These are phyloP conservation scores for Tolypocladium sp. DNA, from an alignment of 2,329 filamentous ascomycete genomes.

Conservation along the genomic window DNA sequence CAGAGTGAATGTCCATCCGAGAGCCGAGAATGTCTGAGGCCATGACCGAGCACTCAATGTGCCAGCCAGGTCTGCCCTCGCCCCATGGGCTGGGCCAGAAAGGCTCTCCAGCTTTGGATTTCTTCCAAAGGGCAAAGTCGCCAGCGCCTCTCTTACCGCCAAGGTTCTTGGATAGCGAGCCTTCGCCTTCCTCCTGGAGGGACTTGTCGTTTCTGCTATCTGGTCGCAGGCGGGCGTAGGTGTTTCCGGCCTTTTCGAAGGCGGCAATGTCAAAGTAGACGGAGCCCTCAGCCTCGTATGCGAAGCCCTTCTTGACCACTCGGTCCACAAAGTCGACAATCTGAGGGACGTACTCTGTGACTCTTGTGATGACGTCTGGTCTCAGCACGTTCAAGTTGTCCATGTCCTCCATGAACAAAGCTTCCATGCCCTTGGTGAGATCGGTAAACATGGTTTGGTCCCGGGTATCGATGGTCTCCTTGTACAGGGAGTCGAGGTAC, in stretches of 20 bases:
- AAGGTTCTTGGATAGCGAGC: conserved; percentile 57
- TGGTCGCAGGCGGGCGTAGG: conserved; percentile 77
- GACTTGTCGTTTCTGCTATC: conserved; percentile 78
- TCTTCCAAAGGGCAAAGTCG: conserved; percentile 93
- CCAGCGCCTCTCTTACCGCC: conserved; percentile 64
- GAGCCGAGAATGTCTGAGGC: conserved; percentile 78
- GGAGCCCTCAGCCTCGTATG: conserved; percentile 72
- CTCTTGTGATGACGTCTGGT: conserved; percentile 74
- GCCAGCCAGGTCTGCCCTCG: conserved; percentile 82
- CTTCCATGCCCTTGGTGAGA: conserved; percentile 77
- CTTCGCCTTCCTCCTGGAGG: conserved; percentile 82
- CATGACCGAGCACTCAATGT: conserved; percentile 97
- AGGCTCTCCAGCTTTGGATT: conserved; percentile 83
- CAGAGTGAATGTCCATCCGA: conserved; percentile 86
- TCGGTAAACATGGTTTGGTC: conserved; percentile 73
- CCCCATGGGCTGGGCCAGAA: conserved; percentile 87
- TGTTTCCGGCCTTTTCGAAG: conserved; percentile 77
- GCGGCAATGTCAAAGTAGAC: conserved; percentile 89
- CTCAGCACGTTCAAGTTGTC: conserved; percentile 72
- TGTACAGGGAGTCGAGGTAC: conserved; percentile 66
- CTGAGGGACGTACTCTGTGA: conserved; percentile 86
- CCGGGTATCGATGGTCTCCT: conserved; percentile 50
- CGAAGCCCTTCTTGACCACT: conserved; percentile 78
- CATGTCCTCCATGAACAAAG: conserved; percentile 85
- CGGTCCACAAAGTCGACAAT: conserved; percentile 79